Evolutionary conservation across 805 yeast species (phyloP).

Genomic region (Metschnikowia picachoensis): DNA sequence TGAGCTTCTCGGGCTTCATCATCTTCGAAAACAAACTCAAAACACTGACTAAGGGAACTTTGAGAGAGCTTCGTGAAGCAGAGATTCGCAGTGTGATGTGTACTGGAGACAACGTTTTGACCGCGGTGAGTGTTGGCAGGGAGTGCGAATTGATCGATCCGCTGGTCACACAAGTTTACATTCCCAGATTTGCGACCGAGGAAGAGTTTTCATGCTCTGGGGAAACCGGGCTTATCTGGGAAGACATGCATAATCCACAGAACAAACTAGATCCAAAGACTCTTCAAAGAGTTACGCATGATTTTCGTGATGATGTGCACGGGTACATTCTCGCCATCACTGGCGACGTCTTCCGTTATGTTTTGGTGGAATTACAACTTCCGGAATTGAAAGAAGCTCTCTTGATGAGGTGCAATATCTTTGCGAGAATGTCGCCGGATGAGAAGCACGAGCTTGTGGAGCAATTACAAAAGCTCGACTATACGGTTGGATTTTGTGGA

Average conservation of each 20-base stretch:
- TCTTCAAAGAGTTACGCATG: slow-evolving; percentile 42
- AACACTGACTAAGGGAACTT: slow-evolving; percentile 56
- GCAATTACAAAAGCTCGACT: slow-evolving; percentile 77
- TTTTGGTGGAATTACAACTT: slow-evolving; percentile 55
- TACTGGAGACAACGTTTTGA: slow-evolving; percentile 93
- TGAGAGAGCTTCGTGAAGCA: slow-evolving; percentile 60
- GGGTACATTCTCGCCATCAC: slow-evolving; percentile 75
- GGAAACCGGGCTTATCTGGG: slow-evolving; percentile 54
- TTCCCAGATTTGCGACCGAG: slow-evolving; percentile 56
- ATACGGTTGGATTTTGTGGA: slow-evolving; percentile 96
- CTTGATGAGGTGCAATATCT: slow-evolving; percentile 69
- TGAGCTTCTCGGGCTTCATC: slow-evolving; percentile 82
- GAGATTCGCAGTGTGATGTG: slow-evolving; percentile 87
- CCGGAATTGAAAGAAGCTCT: slow-evolving; percentile 46
- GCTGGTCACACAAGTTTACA: slow-evolving; percentile 31
- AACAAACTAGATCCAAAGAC: slow-evolving; percentile 61
- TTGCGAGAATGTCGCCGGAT: slow-evolving; percentile 98
- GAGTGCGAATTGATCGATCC: slow-evolving; percentile 69
- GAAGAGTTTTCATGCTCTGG: slow-evolving; percentile 15
- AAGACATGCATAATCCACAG: slow-evolving; percentile 58
- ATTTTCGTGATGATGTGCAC: slow-evolving; percentile 24
- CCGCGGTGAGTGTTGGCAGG: slow-evolving; percentile 89
- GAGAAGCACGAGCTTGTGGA: slow-evolving; percentile 95
- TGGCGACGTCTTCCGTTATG: slow-evolving; percentile 83
- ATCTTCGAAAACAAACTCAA: slow-evolving; percentile 91